phyloP scores from a whole-genome alignment of 2,329 filamentous ascomycete genomes.

The Cadophora sp. region DNA sequence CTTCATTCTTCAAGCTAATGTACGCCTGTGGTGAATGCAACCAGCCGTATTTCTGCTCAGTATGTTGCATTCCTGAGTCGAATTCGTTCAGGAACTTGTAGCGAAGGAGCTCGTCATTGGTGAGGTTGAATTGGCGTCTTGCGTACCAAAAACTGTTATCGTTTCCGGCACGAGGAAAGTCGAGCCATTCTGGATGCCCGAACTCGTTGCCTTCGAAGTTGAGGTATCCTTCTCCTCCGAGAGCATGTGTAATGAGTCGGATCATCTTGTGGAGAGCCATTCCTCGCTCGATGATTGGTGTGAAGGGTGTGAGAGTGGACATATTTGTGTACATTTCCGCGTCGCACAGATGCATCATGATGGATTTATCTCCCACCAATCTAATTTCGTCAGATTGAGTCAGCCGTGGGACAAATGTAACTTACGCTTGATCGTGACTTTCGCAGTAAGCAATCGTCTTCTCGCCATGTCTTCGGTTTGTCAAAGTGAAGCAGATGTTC shows the following conservation, averaged over 20 bases:
- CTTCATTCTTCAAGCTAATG: slow-evolving; percentile 91
- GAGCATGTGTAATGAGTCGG: slow-evolving; percentile 85
- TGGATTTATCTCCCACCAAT: slow-evolving; percentile 92
- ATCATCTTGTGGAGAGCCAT: slow-evolving; percentile 98
- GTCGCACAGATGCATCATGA: slow-evolving; percentile 98
- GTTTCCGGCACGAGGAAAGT: slow-evolving; percentile 95
- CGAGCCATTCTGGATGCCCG: slow-evolving; percentile 97
- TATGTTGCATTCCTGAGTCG: slow-evolving; percentile 87
- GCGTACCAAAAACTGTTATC: slow-evolving; percentile 94
- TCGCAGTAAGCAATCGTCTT: slow-evolving; percentile 99
- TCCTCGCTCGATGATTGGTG: slow-evolving; percentile 86
- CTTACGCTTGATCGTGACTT: slow-evolving; percentile 96
- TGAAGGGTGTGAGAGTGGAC: slow-evolving; percentile 84
- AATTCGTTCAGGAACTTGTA: slow-evolving; percentile 95
- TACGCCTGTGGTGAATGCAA: slow-evolving; percentile 85
- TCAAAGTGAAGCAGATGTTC: slow-evolving; percentile 84
- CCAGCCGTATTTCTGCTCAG: slow-evolving; percentile 92
- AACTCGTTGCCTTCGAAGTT: slow-evolving; percentile 99
- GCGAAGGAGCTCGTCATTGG: slow-evolving; percentile 83
- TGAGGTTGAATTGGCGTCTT: slow-evolving; percentile 89
- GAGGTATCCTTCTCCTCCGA: slow-evolving; percentile 95
- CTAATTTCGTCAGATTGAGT: slow-evolving; percentile 53
- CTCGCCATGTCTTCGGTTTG: slow-evolving; percentile 91
- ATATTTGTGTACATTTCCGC: slow-evolving; percentile 98
- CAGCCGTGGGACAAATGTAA: neutral